These are phyloP conservation scores for Fagopyrum homotropicum DNA, from an alignment of 148 eudicot genomes.

Conservation along the genomic window DNA sequence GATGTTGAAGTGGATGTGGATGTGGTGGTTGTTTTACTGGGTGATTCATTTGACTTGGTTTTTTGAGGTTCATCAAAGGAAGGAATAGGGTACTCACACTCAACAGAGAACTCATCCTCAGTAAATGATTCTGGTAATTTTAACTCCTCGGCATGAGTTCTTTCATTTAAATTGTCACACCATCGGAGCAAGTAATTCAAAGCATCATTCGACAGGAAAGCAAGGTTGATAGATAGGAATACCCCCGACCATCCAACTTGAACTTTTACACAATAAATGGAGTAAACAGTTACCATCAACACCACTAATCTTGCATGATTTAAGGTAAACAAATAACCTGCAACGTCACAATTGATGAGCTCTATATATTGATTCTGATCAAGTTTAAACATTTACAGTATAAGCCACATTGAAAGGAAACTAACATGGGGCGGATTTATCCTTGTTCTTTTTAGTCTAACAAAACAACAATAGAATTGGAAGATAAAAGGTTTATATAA, in stretches of 20 bases:
- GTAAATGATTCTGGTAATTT: conserved; percentile 57
- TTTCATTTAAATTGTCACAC: conserved; percentile 85
- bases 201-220: conserved; percentile 78
- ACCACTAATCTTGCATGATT: conserved; percentile 93
- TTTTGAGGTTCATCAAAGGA: conserved; percentile 57
- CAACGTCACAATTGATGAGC: conserved; percentile 14
- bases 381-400: neutral
- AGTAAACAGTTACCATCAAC: conserved; percentile 68
- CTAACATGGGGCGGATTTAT: neutral
- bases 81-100: conserved; percentile 52
- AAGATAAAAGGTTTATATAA: neutral
- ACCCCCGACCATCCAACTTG: conserved; percentile 88
- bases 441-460: neutral
- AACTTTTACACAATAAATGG: conserved; percentile 71
- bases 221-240: conserved; percentile 70
- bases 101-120: conserved; percentile 59
- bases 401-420: neutral
- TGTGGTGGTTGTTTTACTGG: conserved; percentile 34
- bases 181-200: conserved; percentile 67
- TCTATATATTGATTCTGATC: neutral
- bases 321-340: conserved; percentile 93
- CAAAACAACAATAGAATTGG: neutral
- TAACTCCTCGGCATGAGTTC: conserved; percentile 63
- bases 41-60: conserved; percentile 39
- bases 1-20: conserved; percentile 20